Conservation (phyloP, 2,329 filamentous ascomycete genomes). For the Microdochium nivale region DNA sequence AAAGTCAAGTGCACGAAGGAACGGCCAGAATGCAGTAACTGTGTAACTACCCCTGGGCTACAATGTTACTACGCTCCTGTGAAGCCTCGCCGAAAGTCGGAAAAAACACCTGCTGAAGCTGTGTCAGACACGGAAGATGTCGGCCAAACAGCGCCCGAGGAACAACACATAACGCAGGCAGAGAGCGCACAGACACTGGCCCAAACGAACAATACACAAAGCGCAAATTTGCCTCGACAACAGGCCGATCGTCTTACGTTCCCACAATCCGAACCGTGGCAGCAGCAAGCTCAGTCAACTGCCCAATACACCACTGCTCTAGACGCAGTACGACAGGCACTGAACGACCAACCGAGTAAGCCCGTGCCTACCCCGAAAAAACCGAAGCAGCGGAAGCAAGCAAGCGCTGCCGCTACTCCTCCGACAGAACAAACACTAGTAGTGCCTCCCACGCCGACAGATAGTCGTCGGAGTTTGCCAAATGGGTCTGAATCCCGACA, state of each 20-base stretch:
- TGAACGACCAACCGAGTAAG: neutral
- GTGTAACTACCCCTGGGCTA: slow-evolving; percentile 10
- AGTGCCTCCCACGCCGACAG: neutral
- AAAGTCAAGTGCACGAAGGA: slow-evolving; percentile 23
- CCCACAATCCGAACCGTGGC: neutral
- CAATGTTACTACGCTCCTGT: slow-evolving; percentile 19
- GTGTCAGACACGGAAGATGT: neutral
- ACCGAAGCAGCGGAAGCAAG: neutral
- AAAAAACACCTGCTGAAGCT: slow-evolving; percentile 10
- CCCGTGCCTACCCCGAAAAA: neutral
- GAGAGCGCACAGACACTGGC: neutral
- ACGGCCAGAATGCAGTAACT: slow-evolving; percentile 22
- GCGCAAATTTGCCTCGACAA: neutral
- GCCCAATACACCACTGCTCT: neutral
- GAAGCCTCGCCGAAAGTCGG: slow-evolving; percentile 17
- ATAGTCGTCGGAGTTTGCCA: neutral
- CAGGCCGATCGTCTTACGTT: neutral
- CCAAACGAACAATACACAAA: neutral
- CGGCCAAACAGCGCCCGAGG: neutral
- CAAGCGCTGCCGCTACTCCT: neutral
- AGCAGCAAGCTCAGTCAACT: neutral
- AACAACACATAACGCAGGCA: neutral
- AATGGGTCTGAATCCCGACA: neutral
- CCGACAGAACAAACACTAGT: neutral
- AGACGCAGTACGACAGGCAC: neutral